Evolutionary conservation across 1,139 yeast genomes (phyloP), one percentile per base, ranked within the genome.

Genomic region (Blastobotrys indianensis): DNA sequence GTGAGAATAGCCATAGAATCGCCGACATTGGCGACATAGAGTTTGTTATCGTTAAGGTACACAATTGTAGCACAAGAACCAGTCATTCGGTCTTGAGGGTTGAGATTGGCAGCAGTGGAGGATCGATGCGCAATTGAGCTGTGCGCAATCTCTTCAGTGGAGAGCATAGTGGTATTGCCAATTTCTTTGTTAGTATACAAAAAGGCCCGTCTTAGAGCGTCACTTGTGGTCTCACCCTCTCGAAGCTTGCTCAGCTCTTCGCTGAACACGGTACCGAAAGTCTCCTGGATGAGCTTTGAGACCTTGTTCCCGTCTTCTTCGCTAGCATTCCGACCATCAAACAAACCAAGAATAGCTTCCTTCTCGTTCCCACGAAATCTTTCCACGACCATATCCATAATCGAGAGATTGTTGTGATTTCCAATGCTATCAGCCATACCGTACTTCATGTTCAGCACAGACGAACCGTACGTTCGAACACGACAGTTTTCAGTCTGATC

Each of bases 371-470:
- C 96, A 53, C 96, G 74, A 65, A 90, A 87, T 56, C 86, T 80
- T 58, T 88, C 97, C 54, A 85, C 76, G 39, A 94, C 90, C 42
- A 87, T 77, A 66, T 92, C 99, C 58, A 95, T 76, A 8, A 82
- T 78, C 0, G 90, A 77, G 8, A 92, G 77, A 51, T 74, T 73
- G 33, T 80, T 81, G 48, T 81, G 72, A 48, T 73, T 72, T 2
- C 96, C 96, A 61, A 92, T 72, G 1, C 84, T 72, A 63, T 94
- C 99, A 1, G 97, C 85, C 43, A 90, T 88, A 61, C 98, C 98
- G 60, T 88, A 87, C 1, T 90, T 82, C 70, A 85, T 76, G 41
- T 78, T 79, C 45, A 83, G 82, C 30, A 87, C 67, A 47, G 81
- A 86, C 0, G 96, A 83, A n/a, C 94, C 92, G 0, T 95, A 85